These are phyloP conservation scores for Entomortierella beljakovae DNA, from an alignment of 192 early-diverging fungal genomes.

Conservation along the genomic window DNA sequence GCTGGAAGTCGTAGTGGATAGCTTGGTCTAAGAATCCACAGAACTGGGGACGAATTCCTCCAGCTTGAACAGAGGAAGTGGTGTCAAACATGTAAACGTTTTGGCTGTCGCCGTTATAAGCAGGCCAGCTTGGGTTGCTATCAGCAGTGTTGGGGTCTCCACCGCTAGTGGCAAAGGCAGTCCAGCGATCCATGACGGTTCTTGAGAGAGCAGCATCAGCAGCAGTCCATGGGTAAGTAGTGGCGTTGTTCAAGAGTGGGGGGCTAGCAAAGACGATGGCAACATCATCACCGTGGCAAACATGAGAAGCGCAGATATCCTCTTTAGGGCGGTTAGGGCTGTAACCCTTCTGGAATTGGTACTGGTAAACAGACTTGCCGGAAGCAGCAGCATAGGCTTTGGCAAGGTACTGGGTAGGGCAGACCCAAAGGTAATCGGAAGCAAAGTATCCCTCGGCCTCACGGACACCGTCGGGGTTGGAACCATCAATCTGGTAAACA, in stretches of 20 bases:
- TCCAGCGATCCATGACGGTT: conserved; percentile 53
- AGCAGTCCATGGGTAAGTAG: conserved; percentile 41
- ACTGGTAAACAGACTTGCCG: conserved; percentile 43
- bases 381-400: conserved; percentile 38
- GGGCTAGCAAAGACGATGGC: conserved; percentile 55
- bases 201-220: conserved; percentile 45
- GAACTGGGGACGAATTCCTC: conserved; percentile 38
- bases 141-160: conserved; percentile 46
- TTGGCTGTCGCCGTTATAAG: conserved; percentile 26
- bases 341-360: conserved; percentile 48
- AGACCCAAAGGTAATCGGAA: conserved; percentile 44
- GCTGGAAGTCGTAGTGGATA: conserved; percentile 51
- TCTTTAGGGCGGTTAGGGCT: conserved; percentile 29
- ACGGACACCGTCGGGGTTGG: conserved; percentile 45
- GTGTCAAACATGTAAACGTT: conserved; percentile 40
- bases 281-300: conserved; percentile 55
- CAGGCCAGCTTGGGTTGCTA: no score
- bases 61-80: conserved; percentile 16
- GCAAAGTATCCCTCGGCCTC: conserved; percentile 35
- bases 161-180: conserved; percentile 26
- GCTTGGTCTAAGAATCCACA: conserved; percentile 48
- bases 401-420: conserved; percentile 51
- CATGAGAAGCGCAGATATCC: conserved; percentile 38
- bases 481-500: conserved; percentile 30
- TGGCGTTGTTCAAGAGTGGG: conserved; percentile 41